Evolutionary conservation across 129 eudicot species (phyloP).

Genomic region (Saussurea involucrata): DNA sequence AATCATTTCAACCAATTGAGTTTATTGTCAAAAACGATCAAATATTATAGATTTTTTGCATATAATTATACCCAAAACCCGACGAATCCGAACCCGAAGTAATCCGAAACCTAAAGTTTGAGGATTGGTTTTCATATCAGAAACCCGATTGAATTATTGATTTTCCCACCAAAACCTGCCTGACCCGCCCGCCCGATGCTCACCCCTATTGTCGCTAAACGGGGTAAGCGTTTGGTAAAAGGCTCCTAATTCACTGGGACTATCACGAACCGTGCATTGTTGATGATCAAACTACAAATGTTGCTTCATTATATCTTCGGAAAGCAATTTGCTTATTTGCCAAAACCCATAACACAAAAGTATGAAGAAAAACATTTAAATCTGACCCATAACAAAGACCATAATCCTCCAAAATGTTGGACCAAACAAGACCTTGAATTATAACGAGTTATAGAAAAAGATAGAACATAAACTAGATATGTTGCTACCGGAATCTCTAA

Average conservation of each 20-base stretch:
- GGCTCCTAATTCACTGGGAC: neutral
- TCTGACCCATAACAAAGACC: neutral
- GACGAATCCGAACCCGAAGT: too few relatives aligned
- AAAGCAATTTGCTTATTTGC: neutral
- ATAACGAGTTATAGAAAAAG: slow-evolving; percentile 17
- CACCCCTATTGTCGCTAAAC: too few relatives aligned
- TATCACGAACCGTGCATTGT: neutral
- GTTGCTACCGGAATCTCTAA: slow-evolving; percentile 18
- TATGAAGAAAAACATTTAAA: neutral
- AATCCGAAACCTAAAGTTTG: too few relatives aligned
- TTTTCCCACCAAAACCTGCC: too few relatives aligned
- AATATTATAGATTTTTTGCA: too few relatives aligned
- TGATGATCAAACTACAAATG: neutral
- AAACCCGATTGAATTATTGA: too few relatives aligned
- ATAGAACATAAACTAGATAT: slow-evolving; percentile 4
- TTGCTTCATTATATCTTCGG: neutral
- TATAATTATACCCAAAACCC: too few relatives aligned
- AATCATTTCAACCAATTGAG: too few relatives aligned
- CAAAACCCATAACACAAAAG: neutral
- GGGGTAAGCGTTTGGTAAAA: too few relatives aligned
- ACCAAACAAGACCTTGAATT: slow-evolving; percentile 16
- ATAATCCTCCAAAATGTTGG: slow-evolving; percentile 20
- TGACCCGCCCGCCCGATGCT: too few relatives aligned
- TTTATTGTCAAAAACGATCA: too few relatives aligned
- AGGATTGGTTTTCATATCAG: too few relatives aligned